A percentile compares a stretch with the other conserved stretches of the same genome.
phyloP scores from a whole-genome alignment of 352 stramenopile species.

The Phytophthora brassicae region DNA sequence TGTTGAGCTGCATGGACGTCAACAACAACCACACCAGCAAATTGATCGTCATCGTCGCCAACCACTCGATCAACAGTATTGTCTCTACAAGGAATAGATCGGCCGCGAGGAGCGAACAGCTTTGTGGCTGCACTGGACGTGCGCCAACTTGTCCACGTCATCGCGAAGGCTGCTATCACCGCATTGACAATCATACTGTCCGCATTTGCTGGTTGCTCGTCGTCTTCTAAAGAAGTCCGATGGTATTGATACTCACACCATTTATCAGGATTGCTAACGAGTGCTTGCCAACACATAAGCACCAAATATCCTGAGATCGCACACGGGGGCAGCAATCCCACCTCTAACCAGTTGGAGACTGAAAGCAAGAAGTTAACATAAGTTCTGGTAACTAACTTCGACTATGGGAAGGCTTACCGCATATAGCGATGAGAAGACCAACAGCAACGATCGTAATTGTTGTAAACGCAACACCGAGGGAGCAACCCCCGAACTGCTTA shows the following conservation, averaged over 20 bases:
- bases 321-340: constrained; percentile 73
- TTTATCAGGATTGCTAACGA: constrained; percentile 59
- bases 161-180: constrained; percentile 58
- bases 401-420: constrained; percentile 39
- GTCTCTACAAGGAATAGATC: not conserved
- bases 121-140: constrained; percentile 57
- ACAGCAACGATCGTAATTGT: constrained; percentile 85
- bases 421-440: constrained; percentile 62
- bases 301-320: constrained; percentile 73
- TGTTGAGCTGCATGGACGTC: constrained; percentile 44
- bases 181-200: constrained; percentile 53
- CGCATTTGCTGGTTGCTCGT: constrained; percentile 20
- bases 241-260: constrained; percentile 34
- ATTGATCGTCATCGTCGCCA: constrained; percentile 6
- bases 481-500: constrained; percentile 86
- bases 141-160: constrained; percentile 73
- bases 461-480: constrained; percentile 73
- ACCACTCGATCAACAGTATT: not conserved
- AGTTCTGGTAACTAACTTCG: not conserved
- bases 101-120: constrained; percentile 56
- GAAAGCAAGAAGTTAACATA: not conserved
- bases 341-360: constrained; percentile 78
- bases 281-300: constrained; percentile 75
- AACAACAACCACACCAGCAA: constrained; percentile 42
- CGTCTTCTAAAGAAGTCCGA: constrained; percentile 4